These are phyloP conservation scores for Penicillium sp. DNA, from an alignment of 2,329 filamentous ascomycete genomes.

Conservation along the genomic window DNA sequence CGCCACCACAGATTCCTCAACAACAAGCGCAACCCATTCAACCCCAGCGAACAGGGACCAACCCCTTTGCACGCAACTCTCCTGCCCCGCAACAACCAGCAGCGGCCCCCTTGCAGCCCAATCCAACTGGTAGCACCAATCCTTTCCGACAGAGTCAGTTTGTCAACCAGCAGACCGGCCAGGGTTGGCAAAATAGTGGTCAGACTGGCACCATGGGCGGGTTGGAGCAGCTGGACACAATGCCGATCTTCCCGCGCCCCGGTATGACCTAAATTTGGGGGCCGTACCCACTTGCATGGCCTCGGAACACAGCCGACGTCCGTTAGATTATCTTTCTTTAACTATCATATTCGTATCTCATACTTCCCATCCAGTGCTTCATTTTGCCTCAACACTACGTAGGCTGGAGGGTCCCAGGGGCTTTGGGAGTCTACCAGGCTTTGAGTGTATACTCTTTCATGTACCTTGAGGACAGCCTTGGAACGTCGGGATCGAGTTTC, in stretches of 20 bases:
- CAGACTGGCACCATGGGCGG: constrained; percentile 78
- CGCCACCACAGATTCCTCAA: constrained; percentile 39
- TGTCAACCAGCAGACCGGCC: constrained; percentile 82
- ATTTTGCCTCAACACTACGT: constrained; percentile 4
- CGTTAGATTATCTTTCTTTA: constrained; percentile 5
- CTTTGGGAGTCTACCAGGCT: neutral
- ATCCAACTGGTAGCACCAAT: constrained; percentile 86
- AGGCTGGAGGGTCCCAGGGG: neutral
- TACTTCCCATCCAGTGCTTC: neutral
- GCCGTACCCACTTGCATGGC: neutral
- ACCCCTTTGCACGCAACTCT: constrained; percentile 66
- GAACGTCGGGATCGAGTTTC: neutral
- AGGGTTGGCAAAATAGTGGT: constrained; percentile 78
- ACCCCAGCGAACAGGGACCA: constrained; percentile 67
- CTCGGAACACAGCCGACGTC: constrained; percentile 2
- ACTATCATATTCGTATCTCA: constrained; percentile 10
- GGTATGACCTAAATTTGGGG: constrained; percentile 44
- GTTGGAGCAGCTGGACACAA: constrained; percentile 72
- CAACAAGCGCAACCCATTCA: constrained; percentile 47
- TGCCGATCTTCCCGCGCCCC: constrained; percentile 84
- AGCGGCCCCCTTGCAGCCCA: constrained; percentile 62
- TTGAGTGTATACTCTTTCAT: neutral
- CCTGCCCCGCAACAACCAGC: constrained; percentile 38
- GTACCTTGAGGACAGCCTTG: neutral
- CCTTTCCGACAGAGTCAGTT: constrained; percentile 91